Base-by-base conservation (phyloP, 2,329 filamentous ascomycete genomes). In the Diaporthe velutina region DNA sequence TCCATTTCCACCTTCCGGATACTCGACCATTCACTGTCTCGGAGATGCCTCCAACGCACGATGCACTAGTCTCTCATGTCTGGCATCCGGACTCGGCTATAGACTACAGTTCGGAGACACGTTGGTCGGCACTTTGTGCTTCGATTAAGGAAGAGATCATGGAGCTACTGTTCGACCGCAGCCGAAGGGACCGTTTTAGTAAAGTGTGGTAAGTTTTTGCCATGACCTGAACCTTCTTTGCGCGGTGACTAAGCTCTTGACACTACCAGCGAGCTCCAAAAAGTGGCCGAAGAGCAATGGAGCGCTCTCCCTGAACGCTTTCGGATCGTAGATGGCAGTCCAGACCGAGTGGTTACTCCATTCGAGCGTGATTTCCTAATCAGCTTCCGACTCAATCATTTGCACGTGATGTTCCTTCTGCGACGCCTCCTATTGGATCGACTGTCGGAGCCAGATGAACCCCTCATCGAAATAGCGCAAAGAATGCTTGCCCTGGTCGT, bases 291-390 rank as follows among this genome's bases (percentile, higher is more conserved):
- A 35, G 8, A 57, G 54, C 54, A 57, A 35, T 57, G 54, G 30
- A 35, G 28, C 17, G 54, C 54, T 33, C 54, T 57, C 17, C 54
- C 54, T 13, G 2, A 57, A 22, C 30, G 1, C 54, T 57, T 57
- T 35, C 54, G 19, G 30, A 10, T 35, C 7, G 30, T 2, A 4
- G 54, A 57, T 57, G 28, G 54, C 17, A 57, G 4, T 4, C n/a
- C 8, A 13, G 54, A 35, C 17, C 54, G 30, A 22, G 35, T 57
- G 3, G 35, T 9, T 0, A 22, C 54, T 57, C 54, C 54, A 35
- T 57, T 57, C 19, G 30, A 57, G 17, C 54, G 54, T 33, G 54
- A 57, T 13, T 57, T 57, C 54, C 30, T 57, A n/a, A 57, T 57
- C 54, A 57, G 54, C 30, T 57, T 57, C 17, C 0, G 1, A 12